These are phyloP conservation scores for Moesziomyces globuligerus DNA, from an alignment of 1,284 basidiomycete genomes.

Conservation along the genomic window DNA sequence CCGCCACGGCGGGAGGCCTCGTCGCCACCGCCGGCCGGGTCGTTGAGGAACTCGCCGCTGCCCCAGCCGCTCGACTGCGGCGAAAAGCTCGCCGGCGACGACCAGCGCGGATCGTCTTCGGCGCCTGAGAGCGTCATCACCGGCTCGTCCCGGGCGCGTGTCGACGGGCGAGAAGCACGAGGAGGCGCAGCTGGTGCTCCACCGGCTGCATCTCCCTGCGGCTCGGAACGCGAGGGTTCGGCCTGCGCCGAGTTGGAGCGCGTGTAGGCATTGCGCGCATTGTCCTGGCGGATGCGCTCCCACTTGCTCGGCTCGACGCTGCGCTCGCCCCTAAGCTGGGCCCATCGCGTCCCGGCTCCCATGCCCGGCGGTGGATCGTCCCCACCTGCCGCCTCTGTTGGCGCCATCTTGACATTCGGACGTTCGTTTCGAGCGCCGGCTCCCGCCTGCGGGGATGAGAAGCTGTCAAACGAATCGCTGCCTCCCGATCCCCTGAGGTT, in stretches of 20 bases:
- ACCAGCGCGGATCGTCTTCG: conserved; percentile 43
- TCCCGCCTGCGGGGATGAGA: conserved; percentile 11
- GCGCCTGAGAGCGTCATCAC: conserved; percentile 37
- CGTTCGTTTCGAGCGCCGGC: background rate
- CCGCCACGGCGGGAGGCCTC: background rate
- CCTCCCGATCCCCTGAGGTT: background rate
- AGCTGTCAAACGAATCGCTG: conserved; percentile 16
- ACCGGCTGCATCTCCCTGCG: background rate
- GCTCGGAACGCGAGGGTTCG: conserved; percentile 8
- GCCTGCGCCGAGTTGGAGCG: conserved; percentile 10
- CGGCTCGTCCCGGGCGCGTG: conserved; percentile 24
- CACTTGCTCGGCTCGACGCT: conserved; percentile 52
- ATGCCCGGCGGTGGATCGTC: conserved; percentile 21
- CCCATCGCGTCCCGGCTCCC: conserved; percentile 40
- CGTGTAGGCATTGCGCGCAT: conserved; percentile 41
- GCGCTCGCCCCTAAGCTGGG: conserved; percentile 38
- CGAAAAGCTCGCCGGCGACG: conserved; percentile 22
- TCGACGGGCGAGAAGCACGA: background rate
- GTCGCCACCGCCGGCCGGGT: conserved; percentile 13
- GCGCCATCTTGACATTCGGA: background rate
- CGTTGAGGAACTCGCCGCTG: conserved; percentile 34
- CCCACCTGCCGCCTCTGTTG: background rate
- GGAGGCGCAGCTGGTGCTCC: background rate
- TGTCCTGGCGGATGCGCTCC: conserved; percentile 53
- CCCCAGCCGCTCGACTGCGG: conserved; percentile 39